These are phyloP conservation scores for Hypoxylon sp. DNA, from an alignment of 2,329 filamentous ascomycete genomes.

Conservation along the genomic window DNA sequence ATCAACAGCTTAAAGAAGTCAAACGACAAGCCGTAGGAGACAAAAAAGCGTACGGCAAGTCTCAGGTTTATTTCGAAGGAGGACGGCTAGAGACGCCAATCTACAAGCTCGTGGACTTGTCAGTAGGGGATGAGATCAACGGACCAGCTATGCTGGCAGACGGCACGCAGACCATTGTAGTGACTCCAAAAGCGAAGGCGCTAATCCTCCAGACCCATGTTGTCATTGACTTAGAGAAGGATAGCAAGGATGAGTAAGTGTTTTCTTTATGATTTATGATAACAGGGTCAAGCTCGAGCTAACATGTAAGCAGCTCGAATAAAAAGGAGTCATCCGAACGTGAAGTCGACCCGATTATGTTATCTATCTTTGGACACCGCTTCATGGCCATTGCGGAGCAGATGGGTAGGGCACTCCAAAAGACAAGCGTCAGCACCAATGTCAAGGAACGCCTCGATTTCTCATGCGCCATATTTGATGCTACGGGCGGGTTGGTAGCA, in stretches of 20 bases:
- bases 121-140: slow-evolving; percentile 74
- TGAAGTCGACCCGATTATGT: slow-evolving; percentile 77
- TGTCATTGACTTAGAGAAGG: slow-evolving; percentile 80
- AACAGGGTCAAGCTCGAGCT: slow-evolving; percentile 20
- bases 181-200: slow-evolving; percentile 80
- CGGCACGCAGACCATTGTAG: slow-evolving; percentile 89
- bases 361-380: slow-evolving; percentile 81
- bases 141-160: slow-evolving; percentile 90
- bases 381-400: slow-evolving; percentile 90
- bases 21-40: slow-evolving; percentile 64
- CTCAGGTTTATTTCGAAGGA: slow-evolving; percentile 84
- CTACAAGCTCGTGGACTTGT: slow-evolving; percentile 80
- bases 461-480: slow-evolving; percentile 82
- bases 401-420: slow-evolving; percentile 81
- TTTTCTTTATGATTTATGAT: neutral
- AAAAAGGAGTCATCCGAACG: slow-evolving; percentile 43
- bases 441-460: slow-evolving; percentile 86
- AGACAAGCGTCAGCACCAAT: slow-evolving; percentile 81
- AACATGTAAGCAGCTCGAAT: slow-evolving; percentile 39
- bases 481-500: slow-evolving; percentile 77
- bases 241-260: slow-evolving; percentile 54
- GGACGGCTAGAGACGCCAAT: slow-evolving; percentile 80
- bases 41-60: slow-evolving; percentile 70
- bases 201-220: slow-evolving; percentile 86
- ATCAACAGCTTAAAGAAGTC: slow-evolving; percentile 79